Percentiles rank a stretch among this genome's conserved stretches.
Conservation (phyloP, 1,284 basidiomycete species). For the Afroboletus lepidellus region DNA sequence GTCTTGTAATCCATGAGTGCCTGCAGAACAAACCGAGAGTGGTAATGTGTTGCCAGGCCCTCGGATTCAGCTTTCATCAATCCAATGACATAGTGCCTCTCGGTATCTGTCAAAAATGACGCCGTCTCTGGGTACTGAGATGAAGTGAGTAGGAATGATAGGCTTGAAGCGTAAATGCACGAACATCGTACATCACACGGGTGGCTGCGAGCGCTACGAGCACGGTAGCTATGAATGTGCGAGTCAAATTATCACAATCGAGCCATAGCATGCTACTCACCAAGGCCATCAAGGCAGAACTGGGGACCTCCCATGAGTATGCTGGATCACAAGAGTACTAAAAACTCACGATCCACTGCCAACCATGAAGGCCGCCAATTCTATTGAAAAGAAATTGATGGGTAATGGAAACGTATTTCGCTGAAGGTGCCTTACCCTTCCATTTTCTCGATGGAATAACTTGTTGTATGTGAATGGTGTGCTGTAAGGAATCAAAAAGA, state of each 20-base stretch:
- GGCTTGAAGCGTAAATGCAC: conserved; percentile 5
- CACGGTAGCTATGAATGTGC: conserved; percentile 32
- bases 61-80: conserved; percentile 39
- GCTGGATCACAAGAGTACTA: background rate
- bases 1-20: conserved; percentile 43
- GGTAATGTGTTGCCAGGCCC: conserved; percentile 27
- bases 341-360: conserved; percentile 47
- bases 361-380: conserved; percentile 39
- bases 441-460: conserved; percentile 18
- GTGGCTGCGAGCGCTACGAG: conserved; percentile 37
- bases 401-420: background rate
- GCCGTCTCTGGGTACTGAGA: conserved; percentile 44
- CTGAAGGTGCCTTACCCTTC: conserved; percentile 9
- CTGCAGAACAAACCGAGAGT: conserved; percentile 38
- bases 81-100: conserved; percentile 34
- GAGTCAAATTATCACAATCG: background rate
- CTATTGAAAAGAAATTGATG: background rate
- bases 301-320: conserved; percentile 8
- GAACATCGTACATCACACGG: conserved; percentile 43
- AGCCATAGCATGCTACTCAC: conserved; percentile 1
- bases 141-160: background rate
- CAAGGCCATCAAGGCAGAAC: conserved; percentile 35
- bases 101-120: conserved; percentile 39
- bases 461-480: conserved; percentile 6
- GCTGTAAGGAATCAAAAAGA: background rate